Evolutionary conservation across 805 yeast species (phyloP).

Genomic region (Ogataea pilisensis): DNA sequence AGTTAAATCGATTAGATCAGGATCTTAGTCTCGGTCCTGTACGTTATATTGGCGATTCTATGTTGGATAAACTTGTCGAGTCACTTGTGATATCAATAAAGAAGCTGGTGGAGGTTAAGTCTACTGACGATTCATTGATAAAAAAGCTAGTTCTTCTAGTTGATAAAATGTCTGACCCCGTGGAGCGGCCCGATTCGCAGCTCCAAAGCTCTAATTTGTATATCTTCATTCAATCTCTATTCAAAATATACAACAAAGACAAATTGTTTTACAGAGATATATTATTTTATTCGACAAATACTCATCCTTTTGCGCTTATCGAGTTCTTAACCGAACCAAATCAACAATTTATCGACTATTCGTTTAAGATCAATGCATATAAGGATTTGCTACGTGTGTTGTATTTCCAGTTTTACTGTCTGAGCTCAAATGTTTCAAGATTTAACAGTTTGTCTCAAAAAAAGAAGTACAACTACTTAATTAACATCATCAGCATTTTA

Average conservation of each 20-base stretch:
- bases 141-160: slow-evolving; percentile 3
- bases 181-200: not conserved
- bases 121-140: not conserved
- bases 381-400: not conserved
- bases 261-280: not conserved
- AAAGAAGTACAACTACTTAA: slow-evolving; percentile 11
- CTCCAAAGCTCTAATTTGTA: not conserved
- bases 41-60: not conserved
- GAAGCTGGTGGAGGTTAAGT: not conserved
- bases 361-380: not conserved
- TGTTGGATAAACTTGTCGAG: not conserved
- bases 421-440: not conserved
- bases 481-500: slow-evolving; percentile 11
- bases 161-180: not conserved
- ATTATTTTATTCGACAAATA: not conserved
- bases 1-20: slow-evolving; percentile 4
- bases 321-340: slow-evolving; percentile 6
- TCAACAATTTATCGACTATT: slow-evolving; percentile 5
- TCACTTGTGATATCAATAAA: not conserved
- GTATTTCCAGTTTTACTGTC: not conserved
- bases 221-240: slow-evolving; percentile 5
- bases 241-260: slow-evolving; percentile 7
- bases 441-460: slow-evolving; percentile 1
- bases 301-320: not conserved
- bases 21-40: not conserved